Conservation (phyloP, 2,329 filamentous ascomycete genomes). For the Alternaria arbusti region DNA sequence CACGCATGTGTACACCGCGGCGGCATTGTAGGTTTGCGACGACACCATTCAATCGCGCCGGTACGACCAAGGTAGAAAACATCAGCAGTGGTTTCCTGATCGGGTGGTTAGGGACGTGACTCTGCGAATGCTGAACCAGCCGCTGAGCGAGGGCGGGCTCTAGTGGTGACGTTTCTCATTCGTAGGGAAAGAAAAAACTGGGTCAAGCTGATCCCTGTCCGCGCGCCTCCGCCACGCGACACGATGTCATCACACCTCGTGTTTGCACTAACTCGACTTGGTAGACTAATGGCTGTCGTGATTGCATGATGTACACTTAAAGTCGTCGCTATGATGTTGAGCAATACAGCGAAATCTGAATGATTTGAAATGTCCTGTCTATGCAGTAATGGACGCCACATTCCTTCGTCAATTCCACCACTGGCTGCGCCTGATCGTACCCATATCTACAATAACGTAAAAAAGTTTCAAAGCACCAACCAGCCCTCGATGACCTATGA, state of each 20-base stretch:
- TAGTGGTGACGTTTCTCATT: constrained; percentile 25
- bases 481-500: background rate
- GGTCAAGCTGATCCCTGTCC: constrained; percentile 18
- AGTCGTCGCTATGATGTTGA: background rate
- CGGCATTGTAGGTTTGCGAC: constrained; percentile 14
- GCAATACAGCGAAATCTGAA: background rate
- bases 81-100: constrained; percentile 33
- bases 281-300: background rate
- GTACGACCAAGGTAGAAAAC: constrained; percentile 6
- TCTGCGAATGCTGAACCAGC: background rate
- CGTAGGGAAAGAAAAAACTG: constrained; percentile 12
- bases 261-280: constrained; percentile 22
- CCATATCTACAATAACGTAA: background rate
- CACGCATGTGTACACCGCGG: constrained; percentile 7
- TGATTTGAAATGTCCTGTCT: background rate
- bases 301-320: background rate
- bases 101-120: background rate
- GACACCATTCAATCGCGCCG: background rate
- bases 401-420: background rate
- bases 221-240: constrained; percentile 7
- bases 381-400: background rate
- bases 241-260: constrained; percentile 40
- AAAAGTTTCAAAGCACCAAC: background rate
- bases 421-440: background rate
- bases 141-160: background rate